Conservation (phyloP, 371 early-diverging fungal genomes). For the Syncephalastrum contaminatum region DNA sequence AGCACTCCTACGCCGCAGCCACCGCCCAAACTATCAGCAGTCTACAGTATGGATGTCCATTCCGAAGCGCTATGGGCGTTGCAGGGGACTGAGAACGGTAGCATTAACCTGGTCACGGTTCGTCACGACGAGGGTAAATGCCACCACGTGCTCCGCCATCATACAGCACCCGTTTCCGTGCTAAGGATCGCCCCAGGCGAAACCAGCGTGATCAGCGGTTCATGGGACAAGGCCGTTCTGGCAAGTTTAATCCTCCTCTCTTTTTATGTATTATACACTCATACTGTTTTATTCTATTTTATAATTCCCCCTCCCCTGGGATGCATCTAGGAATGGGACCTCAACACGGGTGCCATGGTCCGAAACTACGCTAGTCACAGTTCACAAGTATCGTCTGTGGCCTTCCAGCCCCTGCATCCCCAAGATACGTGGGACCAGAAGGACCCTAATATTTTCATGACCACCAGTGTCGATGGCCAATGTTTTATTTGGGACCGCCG, state of each 20-base stretch:
- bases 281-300: neutral
- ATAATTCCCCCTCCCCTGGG: neutral
- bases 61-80: slow-evolving; percentile 88
- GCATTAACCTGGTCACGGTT: slow-evolving; percentile 83
- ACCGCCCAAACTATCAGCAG: slow-evolving; percentile 77
- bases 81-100: slow-evolving; percentile 82
- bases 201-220: slow-evolving; percentile 79
- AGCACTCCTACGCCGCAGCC: slow-evolving; percentile 11
- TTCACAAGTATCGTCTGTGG: slow-evolving; percentile 78
- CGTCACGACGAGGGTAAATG: slow-evolving; percentile 93
- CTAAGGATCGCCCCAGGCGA: slow-evolving; percentile 78
- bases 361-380: slow-evolving; percentile 69
- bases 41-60: slow-evolving; percentile 88
- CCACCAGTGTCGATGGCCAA: slow-evolving; percentile 86
- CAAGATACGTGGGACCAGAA: slow-evolving; percentile 30
- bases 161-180: slow-evolving; percentile 83
- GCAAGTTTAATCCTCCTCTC: slow-evolving; percentile 37
- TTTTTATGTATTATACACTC: slow-evolving; percentile 1
- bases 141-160: slow-evolving; percentile 74
- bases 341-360: slow-evolving; percentile 77
- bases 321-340: slow-evolving; percentile 82
- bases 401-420: slow-evolving; percentile 64
- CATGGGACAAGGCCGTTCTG: slow-evolving; percentile 85
- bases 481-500: slow-evolving; percentile 83
- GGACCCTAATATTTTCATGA: slow-evolving; percentile 56